Base-by-base conservation (phyloP, 2,329 filamentous ascomycete species). In the Colletotrichum liriopes region DNA sequence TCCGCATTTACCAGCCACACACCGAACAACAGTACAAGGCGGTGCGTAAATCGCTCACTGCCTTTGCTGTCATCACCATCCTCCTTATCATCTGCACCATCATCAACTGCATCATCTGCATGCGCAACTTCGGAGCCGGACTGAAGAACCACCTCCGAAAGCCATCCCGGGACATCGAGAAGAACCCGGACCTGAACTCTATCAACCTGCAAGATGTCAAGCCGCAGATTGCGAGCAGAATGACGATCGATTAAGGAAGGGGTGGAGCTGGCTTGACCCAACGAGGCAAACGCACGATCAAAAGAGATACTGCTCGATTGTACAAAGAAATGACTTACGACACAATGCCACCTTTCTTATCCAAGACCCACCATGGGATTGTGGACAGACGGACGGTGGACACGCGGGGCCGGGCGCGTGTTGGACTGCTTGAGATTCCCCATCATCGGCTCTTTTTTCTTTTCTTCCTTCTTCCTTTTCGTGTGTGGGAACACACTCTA, bases 41-140 rank as follows among this genome's bases (percentile, higher is more conserved):
- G 5, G 96, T 96, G 47, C 90, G 93, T 73, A 93, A 93, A 79
- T 96, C 93, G 20, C 87, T 99, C 79, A 98, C 96, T 6, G 94
- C 95, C 72, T 99, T 99, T 79, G 96, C 96, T 63, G 91, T 98
- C 74, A 92, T 99, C 78, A 98, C 96, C 51, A 94, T 99, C 71
- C 83, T 97, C 37, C 86, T 98, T 72, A 94, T 99, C 77, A 85
- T 98, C 63, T 85, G 95, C 74, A 99, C 96, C 72, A 98, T 99
- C 77, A 84, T 89, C 81, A 95, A 97, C 77, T 95, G 94, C 49
- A 91, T 93, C 78, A 87, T 96, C 77, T 98, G 96, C 87, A 95
- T 94, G 83, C 85, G 89, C 82, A 98, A 98, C 85, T 99, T 98
- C 84, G 90, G 93, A 82, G 92, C 92, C 75, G 96, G 96, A 11